phyloP scores from a whole-genome alignment of 768 basidiomycete species.

The Hortiboletus flavorubellus region DNA sequence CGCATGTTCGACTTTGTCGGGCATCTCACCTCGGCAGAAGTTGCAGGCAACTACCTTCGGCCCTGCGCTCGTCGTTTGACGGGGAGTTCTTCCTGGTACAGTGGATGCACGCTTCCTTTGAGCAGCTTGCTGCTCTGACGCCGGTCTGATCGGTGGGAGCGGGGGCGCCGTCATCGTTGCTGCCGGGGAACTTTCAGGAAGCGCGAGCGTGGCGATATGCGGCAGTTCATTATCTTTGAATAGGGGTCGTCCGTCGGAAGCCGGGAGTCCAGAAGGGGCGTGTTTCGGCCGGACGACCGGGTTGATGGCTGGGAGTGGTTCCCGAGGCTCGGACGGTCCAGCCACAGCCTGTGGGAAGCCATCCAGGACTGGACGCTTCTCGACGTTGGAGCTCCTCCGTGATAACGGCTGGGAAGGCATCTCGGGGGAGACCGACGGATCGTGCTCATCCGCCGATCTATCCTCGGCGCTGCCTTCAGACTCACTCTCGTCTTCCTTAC shows the following conservation, averaged over 20 bases:
- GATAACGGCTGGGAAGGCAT: conserved; percentile 33
- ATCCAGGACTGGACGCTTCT: conserved; percentile 34
- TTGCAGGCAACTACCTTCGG: conserved; percentile 88
- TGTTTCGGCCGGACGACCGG: conserved; percentile 34
- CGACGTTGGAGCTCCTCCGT: conserved; percentile 35
- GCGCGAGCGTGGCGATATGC: conserved; percentile 66
- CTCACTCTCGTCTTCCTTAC: conserved; percentile 55
- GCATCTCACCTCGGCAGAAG: conserved; percentile 73
- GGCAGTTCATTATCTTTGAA: conserved; percentile 66
- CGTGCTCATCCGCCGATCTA: conserved; percentile 47
- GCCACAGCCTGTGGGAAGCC: conserved; percentile 29
- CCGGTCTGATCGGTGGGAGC: conserved; percentile 61
- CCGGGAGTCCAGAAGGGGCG: conserved; percentile 18
- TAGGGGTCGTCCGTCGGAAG: conserved; percentile 39
- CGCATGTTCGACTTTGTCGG: conserved; percentile 2
- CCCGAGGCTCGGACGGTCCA: conserved; percentile 43
- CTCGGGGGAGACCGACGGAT: conserved; percentile 58
- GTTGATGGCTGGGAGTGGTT: conserved; percentile 37
- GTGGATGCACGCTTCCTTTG: conserved; percentile 70
- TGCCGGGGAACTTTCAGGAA: conserved; percentile 54
- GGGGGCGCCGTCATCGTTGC: conserved; percentile 59
- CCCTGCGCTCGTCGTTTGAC: conserved; percentile 62
- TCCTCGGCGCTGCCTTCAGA: conserved; percentile 66
- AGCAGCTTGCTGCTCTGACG: conserved; percentile 63
- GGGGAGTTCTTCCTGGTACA: conserved; percentile 57